Evolutionary conservation across 768 basidiomycete species (phyloP).

Genomic region (Termitomyces sp.): DNA sequence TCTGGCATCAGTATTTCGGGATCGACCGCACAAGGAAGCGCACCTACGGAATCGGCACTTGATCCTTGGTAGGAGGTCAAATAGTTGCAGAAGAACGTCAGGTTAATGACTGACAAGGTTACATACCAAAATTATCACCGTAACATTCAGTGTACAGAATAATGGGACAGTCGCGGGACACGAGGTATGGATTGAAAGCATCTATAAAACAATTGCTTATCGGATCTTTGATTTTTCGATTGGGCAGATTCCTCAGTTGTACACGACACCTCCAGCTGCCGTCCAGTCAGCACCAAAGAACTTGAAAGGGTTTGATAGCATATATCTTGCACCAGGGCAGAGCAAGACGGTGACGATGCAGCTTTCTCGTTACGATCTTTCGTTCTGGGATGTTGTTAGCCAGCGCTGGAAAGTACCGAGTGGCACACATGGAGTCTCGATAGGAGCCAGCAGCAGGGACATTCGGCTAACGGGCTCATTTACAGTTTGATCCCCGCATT

Average conservation of each 20-base stretch:
- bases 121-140: slow-evolving; percentile 45
- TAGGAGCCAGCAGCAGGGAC: slow-evolving; percentile 48
- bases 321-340: slow-evolving; percentile 38
- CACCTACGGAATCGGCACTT: slow-evolving; percentile 43
- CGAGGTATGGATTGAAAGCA: slow-evolving; percentile 32
- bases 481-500: slow-evolving; percentile 19
- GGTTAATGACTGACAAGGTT: slow-evolving; percentile 26
- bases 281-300: slow-evolving; percentile 42
- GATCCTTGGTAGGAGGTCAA: slow-evolving; percentile 37
- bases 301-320: slow-evolving; percentile 52
- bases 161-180: slow-evolving; percentile 47
- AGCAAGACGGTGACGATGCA: slow-evolving; percentile 39
- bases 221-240: neutral
- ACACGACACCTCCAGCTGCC: slow-evolving; percentile 42
- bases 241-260: slow-evolving; percentile 48
- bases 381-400: slow-evolving; percentile 45
- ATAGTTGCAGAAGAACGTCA: neutral
- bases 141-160: slow-evolving; percentile 48
- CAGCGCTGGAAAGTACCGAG: slow-evolving; percentile 53
- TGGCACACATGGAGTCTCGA: slow-evolving; percentile 38
- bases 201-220: neutral
- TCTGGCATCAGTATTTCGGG: slow-evolving; percentile 36
- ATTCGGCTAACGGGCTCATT: slow-evolving; percentile 38
- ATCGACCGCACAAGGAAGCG: slow-evolving; percentile 30
- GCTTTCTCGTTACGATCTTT: slow-evolving; percentile 45